These are phyloP conservation scores for Cryptosporidium sp. DNA, from an alignment of 169 alveolate genomes.

Conservation along the genomic window DNA sequence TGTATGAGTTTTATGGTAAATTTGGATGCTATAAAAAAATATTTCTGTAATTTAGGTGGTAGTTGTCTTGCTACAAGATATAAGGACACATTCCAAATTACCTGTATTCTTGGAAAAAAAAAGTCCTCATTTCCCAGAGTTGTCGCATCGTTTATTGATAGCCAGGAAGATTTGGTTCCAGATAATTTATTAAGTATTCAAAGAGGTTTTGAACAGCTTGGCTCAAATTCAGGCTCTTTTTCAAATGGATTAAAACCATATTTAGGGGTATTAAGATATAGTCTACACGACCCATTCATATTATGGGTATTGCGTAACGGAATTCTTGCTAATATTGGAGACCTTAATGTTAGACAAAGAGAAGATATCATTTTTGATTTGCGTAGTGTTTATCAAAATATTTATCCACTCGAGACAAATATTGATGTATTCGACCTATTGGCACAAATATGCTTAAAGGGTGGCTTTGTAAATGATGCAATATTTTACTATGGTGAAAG, in stretches of 20 bases:
- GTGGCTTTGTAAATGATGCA: constrained; percentile 70
- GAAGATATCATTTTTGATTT: constrained; percentile 47
- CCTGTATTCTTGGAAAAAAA: constrained; percentile 75
- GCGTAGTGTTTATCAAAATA: constrained; percentile 41
- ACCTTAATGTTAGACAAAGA: constrained; percentile 53
- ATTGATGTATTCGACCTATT: constrained; percentile 62
- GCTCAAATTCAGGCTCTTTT: neutral
- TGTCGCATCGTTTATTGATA: constrained; percentile 55
- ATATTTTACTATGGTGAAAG: constrained; percentile 62
- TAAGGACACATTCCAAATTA: constrained; percentile 86
- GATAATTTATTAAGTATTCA: constrained; percentile 53
- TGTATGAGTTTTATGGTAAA: constrained; percentile 87
- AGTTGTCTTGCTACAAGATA: constrained; percentile 83
- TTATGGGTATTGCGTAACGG: constrained; percentile 54
- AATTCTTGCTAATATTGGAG: constrained; percentile 38
- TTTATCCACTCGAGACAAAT: constrained; percentile 46
- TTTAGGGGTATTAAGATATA: constrained; percentile 48
- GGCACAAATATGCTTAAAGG: constrained; percentile 67
- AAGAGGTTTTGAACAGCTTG: constrained; percentile 40
- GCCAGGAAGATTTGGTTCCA: constrained; percentile 50
- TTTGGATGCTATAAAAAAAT: constrained; percentile 84
- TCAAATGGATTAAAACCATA: constrained; percentile 41
- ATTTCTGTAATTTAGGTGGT: constrained; percentile 84
- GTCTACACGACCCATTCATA: constrained; percentile 58
- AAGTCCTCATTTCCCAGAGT: constrained; percentile 57